A percentile compares a stretch with the other conserved stretches of the same genome.
phyloP scores from a whole-genome alignment of 2,329 filamentous ascomycete genomes.

The Didymellaceae sp. region DNA sequence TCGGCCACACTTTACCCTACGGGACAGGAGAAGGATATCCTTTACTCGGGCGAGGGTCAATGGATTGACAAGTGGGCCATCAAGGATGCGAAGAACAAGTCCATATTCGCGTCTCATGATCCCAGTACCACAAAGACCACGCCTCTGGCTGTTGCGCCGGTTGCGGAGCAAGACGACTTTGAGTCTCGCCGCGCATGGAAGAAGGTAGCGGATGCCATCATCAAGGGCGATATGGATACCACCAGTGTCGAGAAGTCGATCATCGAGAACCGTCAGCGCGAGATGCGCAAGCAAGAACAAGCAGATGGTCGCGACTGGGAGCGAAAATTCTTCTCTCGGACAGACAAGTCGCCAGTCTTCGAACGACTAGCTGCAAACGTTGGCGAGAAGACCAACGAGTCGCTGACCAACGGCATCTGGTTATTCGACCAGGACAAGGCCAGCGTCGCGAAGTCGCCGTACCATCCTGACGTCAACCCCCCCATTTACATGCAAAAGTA shows the following conservation, averaged over 20 bases:
- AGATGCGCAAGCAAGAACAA: constrained; percentile 74
- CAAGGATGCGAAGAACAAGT: constrained; percentile 66
- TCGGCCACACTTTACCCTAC: constrained; percentile 75
- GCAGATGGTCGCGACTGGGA: constrained; percentile 80
- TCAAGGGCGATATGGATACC: constrained; percentile 81
- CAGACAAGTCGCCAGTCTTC: constrained; percentile 50
- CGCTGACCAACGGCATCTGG: constrained; percentile 75
- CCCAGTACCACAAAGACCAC: constrained; percentile 61
- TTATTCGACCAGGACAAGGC: constrained; percentile 66
- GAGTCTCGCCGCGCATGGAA: constrained; percentile 89
- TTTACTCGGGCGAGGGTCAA: constrained; percentile 85
- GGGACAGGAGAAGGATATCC: constrained; percentile 72
- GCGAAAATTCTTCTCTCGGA: constrained; percentile 75
- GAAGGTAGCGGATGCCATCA: constrained; percentile 82
- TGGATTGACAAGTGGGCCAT: constrained; percentile 88
- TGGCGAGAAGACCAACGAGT: constrained; percentile 61
- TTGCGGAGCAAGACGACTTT: constrained; percentile 83
- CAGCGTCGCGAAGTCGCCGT: constrained; percentile 35
- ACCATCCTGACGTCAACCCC: constrained; percentile 35
- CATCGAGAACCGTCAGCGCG: constrained; percentile 89
- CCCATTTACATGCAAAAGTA: constrained; percentile 34
- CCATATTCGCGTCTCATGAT: constrained; percentile 54
- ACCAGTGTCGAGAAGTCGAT: constrained; percentile 81
- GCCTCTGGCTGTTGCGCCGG: constrained; percentile 71
- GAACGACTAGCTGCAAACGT: constrained; percentile 56